Conservation (phyloP, 1,284 basidiomycete genomes). For the Ceratobasidium sp. region DNA sequence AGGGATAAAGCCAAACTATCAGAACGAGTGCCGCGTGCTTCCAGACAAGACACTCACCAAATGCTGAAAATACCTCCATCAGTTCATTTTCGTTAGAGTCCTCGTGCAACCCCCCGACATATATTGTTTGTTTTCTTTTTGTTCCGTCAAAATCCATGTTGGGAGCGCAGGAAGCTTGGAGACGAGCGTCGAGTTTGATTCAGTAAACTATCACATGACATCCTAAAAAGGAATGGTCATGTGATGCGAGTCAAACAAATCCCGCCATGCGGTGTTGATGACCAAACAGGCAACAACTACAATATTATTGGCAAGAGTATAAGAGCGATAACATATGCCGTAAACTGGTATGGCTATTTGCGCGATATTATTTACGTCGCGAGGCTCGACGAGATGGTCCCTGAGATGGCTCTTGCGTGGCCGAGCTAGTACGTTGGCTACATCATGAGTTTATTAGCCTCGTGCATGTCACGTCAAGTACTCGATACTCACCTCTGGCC, state of each 20-base stretch:
- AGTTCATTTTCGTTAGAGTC: constrained; percentile 78
- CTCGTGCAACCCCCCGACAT: constrained; percentile 80
- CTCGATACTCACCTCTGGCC: neutral
- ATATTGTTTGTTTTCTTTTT: constrained; percentile 84
- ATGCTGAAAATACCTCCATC: constrained; percentile 79
- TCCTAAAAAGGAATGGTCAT: neutral
- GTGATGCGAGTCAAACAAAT: constrained; percentile 31
- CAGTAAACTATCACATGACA: neutral
- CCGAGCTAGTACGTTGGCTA: constrained; percentile 16
- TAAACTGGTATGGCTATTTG: neutral
- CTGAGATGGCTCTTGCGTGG: constrained; percentile 32
- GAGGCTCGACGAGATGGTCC: constrained; percentile 18
- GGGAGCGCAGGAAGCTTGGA: neutral
- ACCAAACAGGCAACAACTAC: neutral
- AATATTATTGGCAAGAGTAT: constrained; percentile 6
- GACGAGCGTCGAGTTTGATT: neutral
- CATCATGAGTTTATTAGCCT: neutral
- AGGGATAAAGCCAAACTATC: constrained; percentile 49
- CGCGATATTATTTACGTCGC: constrained; percentile 23
- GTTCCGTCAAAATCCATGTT: constrained; percentile 67
- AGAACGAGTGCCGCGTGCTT: constrained; percentile 16
- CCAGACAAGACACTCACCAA: constrained; percentile 66
- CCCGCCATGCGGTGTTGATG: constrained; percentile 12
- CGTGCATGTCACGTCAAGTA: too few relatives aligned
- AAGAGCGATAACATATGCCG: neutral